These are phyloP conservation scores for Aristolochia californica DNA, from an alignment of 164 flowering plant species.

Conservation along the genomic window DNA sequence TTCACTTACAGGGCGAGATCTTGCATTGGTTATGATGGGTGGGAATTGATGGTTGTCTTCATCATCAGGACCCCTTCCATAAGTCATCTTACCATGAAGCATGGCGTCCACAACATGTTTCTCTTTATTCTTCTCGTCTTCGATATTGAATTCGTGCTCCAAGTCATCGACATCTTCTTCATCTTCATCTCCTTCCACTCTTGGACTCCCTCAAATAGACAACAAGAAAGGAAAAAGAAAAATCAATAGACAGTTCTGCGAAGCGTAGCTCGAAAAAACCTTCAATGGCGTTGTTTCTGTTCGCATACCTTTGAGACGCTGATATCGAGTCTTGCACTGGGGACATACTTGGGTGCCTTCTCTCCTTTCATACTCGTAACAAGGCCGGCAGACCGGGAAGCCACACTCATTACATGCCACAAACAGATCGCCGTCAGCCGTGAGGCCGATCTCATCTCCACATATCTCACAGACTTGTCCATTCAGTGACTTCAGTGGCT, in stretches of 20 bases:
- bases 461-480: constrained; percentile 97
- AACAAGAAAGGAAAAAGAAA: too few relatives aligned
- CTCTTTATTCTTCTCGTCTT: constrained; percentile 52
- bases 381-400: constrained; percentile 93
- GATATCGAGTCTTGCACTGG: constrained; percentile 94
- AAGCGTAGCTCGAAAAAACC: too few relatives aligned
- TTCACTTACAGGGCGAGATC: constrained; percentile 57
- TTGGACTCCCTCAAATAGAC: constrained; percentile 63
- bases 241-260: too few relatives aligned
- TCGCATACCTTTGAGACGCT: constrained; percentile 93
- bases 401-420: constrained; percentile 98
- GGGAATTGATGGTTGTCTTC: constrained; percentile 49
- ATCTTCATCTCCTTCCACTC: constrained; percentile 96
- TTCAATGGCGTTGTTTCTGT: too few relatives aligned
- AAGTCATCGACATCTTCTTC: constrained; percentile 92
- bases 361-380: constrained; percentile 95
- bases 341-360: constrained; percentile 91
- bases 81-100: constrained; percentile 96
- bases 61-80: constrained; percentile 84
- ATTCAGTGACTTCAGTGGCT: constrained; percentile 66
- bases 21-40: constrained; percentile 40
- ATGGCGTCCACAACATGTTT: constrained; percentile 59
- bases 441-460: constrained; percentile 75
- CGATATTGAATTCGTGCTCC: constrained; percentile 81
- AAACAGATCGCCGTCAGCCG: constrained; percentile 82